These are phyloP conservation scores for Zygotorulaspora mrakii DNA, from an alignment of 1,139 yeast species.

Conservation along the genomic window DNA sequence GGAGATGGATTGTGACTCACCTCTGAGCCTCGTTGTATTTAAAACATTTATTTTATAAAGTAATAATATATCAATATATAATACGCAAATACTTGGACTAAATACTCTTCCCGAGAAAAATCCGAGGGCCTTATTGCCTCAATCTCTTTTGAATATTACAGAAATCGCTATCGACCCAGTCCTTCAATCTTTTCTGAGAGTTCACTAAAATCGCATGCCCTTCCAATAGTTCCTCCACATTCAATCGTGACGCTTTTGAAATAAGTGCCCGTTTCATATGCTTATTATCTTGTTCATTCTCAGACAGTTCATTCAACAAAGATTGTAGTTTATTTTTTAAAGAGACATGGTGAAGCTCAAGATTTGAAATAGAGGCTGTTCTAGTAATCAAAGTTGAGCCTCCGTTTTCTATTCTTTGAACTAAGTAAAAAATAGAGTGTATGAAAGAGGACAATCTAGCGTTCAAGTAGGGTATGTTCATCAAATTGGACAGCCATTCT, in stretches of 20 bases:
- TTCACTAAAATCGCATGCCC: constrained; percentile 45
- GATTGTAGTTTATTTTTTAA: constrained; percentile 24
- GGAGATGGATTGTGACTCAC: constrained; percentile 30
- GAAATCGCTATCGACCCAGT: constrained; percentile 58
- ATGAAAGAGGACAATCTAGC: constrained; percentile 43
- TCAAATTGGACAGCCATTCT: constrained; percentile 63
- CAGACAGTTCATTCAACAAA: constrained; percentile 17
- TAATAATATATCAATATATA: constrained; percentile 1
- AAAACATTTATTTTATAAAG: constrained; percentile 3
- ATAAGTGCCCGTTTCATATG: constrained; percentile 32
- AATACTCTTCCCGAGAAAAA: too few relatives aligned
- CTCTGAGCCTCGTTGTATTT: neutral
- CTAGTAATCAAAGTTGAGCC: constrained; percentile 59
- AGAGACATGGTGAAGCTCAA: constrained; percentile 42
- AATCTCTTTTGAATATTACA: constrained; percentile 45
- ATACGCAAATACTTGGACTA: neutral
- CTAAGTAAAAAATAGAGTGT: constrained; percentile 44
- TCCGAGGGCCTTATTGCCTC: constrained; percentile 1
- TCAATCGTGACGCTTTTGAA: constrained; percentile 41
- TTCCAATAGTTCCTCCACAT: constrained; percentile 45
- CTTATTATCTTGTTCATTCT: constrained; percentile 23
- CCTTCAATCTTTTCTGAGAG: constrained; percentile 51
- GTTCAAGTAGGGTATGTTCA: constrained; percentile 48
- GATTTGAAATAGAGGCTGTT: constrained; percentile 51
- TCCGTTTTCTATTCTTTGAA: constrained; percentile 59